These are phyloP conservation scores for Talaromyces pinophilus DNA, from an alignment of 2,329 filamentous ascomycete species.

Conservation along the genomic window DNA sequence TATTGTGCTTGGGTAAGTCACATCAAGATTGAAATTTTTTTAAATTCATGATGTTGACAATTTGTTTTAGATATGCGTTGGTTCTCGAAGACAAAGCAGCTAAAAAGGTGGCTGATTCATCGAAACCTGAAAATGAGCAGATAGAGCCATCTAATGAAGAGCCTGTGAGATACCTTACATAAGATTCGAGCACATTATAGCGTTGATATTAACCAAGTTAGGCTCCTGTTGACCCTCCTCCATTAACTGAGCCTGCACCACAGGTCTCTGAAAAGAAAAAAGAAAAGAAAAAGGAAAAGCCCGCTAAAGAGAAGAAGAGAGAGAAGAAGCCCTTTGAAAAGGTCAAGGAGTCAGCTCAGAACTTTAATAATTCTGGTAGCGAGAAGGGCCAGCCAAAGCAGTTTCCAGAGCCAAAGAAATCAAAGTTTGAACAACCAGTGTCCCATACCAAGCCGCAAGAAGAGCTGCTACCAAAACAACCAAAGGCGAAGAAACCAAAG, in stretches of 20 bases:
- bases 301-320: constrained; percentile 1
- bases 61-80: constrained; percentile 12
- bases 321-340: not conserved
- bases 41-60: not conserved
- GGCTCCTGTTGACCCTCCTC: not conserved
- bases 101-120: constrained; percentile 7
- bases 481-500: constrained; percentile 6
- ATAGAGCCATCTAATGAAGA: not conserved
- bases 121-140: not conserved
- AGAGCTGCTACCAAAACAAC: not conserved
- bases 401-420: constrained; percentile 4
- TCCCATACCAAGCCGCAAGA: not conserved
- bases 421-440: not conserved
- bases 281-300: constrained; percentile 11
- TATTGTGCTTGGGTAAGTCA: constrained; percentile 14
- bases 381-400: not conserved
- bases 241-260: not conserved
- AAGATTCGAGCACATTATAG: not conserved
- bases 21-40: not conserved
- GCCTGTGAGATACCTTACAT: not conserved
- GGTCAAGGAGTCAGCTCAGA: not conserved
- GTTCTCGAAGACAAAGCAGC: constrained; percentile 16
- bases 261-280: not conserved
- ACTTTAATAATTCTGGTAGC: not conserved
- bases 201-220: not conserved